Evolutionary conservation across 176 grass and related monocot species (phyloP).

Genomic region (Aegilops sharonensis): DNA sequence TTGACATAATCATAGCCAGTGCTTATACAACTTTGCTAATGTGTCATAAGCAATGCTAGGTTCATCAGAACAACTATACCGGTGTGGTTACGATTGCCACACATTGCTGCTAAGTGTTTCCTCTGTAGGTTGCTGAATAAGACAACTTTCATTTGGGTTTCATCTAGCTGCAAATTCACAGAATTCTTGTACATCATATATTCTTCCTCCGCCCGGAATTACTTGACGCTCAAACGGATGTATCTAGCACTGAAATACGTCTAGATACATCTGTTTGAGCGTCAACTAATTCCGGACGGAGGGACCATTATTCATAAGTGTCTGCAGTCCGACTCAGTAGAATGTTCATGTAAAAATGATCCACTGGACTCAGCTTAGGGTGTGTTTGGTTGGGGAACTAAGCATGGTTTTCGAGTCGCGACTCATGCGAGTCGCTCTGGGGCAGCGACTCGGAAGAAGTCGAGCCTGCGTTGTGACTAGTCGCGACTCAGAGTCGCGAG

Average conservation of each 20-base stretch:
- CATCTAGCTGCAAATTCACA: slow-evolving; percentile 3
- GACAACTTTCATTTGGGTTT: neutral
- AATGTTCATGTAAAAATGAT: neutral
- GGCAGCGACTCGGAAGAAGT: no score
- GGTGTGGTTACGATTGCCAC: neutral
- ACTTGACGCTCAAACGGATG: no score
- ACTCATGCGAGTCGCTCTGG: no score
- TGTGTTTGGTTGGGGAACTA: no score
- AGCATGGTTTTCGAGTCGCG: no score
- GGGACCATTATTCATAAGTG: neutral
- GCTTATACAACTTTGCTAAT: neutral
- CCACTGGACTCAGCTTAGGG: neutral
- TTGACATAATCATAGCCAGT: neutral
- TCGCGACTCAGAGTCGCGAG: no score
- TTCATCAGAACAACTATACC: neutral
- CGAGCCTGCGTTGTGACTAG: no score
- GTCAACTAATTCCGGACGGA: no score
- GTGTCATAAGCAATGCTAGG: neutral
- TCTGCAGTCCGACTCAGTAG: neutral
- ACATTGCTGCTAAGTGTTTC: neutral
- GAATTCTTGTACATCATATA: neutral
- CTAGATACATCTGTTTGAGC: no score
- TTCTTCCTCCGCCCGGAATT: neutral
- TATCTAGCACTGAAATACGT: no score
- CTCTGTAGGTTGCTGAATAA: neutral